phyloP scores from a whole-genome alignment of 106 monocot species.

The Xerophyta viscosa region DNA sequence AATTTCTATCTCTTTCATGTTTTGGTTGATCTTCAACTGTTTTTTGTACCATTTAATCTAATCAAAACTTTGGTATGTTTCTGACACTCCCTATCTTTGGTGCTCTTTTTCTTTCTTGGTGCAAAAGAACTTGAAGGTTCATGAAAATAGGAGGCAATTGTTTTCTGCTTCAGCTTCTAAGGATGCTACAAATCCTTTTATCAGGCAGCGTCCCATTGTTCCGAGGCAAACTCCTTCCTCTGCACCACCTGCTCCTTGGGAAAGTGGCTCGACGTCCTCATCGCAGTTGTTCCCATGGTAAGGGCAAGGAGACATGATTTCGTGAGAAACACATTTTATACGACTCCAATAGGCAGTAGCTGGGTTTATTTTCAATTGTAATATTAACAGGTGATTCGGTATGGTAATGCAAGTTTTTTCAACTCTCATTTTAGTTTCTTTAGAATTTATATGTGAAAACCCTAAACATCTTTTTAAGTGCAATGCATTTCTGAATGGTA shows the following conservation, averaged over 20 bases:
- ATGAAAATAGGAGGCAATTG: conserved; percentile 76
- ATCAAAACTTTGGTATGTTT: background rate
- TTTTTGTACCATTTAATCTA: too few relatives aligned
- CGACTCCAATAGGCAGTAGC: too few relatives aligned
- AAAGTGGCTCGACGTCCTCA: conserved; percentile 36
- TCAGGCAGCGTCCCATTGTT: conserved; percentile 67
- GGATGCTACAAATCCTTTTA: conserved; percentile 74
- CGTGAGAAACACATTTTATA: too few relatives aligned
- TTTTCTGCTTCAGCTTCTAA: conserved; percentile 58
- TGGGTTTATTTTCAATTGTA: too few relatives aligned
- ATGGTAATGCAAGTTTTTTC: too few relatives aligned
- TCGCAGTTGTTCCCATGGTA: conserved; percentile 70
- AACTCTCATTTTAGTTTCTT: too few relatives aligned
- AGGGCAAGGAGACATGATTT: conserved; percentile 6
- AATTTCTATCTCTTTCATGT: background rate
- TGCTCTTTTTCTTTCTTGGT: background rate
- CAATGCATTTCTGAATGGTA: too few relatives aligned
- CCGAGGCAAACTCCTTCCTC: conserved; percentile 27
- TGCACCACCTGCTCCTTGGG: conserved; percentile 74
- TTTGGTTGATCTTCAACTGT: too few relatives aligned
- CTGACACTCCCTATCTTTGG: background rate
- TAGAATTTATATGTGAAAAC: too few relatives aligned
- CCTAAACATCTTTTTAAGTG: too few relatives aligned
- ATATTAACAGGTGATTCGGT: too few relatives aligned
- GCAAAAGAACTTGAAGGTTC: conserved; percentile 73